Evolutionary conservation across 148 eudicot genomes (phyloP).

Genomic region (Simmondsia chinensis): DNA sequence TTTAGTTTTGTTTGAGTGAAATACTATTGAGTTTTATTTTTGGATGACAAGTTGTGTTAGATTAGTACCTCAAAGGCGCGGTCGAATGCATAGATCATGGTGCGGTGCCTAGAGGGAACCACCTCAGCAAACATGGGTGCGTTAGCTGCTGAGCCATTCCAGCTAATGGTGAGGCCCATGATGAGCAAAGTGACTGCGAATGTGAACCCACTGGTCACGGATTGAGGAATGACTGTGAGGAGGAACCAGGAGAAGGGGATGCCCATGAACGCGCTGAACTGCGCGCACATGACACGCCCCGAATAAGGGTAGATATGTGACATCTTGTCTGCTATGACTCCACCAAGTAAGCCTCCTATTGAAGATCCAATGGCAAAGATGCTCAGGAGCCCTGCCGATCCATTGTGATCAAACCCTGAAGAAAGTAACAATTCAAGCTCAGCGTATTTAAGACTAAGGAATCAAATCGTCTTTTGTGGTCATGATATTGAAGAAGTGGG

Average conservation of each 20-base stretch:
- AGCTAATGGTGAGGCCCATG: conserved; percentile 89
- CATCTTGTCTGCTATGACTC: conserved; percentile 63
- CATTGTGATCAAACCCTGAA: conserved; percentile 77
- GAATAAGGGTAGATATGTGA: conserved; percentile 51
- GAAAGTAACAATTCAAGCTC: too few relatives aligned
- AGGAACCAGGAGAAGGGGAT: conserved; percentile 85
- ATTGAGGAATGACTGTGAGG: conserved; percentile 58
- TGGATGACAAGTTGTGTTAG: too few relatives aligned
- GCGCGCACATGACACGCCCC: conserved; percentile 89
- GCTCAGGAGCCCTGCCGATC: conserved; percentile 67
- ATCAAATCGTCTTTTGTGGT: too few relatives aligned
- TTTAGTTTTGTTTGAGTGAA: too few relatives aligned
- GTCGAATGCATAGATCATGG: conserved; percentile 95
- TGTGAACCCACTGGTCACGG: conserved; percentile 39
- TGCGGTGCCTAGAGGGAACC: conserved; percentile 77
- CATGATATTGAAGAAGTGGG: too few relatives aligned
- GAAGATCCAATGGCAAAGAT: conserved; percentile 74
- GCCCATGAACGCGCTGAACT: conserved; percentile 89
- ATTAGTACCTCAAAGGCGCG: conserved; percentile 94
- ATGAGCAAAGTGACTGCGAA: conserved; percentile 57
- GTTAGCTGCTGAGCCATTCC: conserved; percentile 75
- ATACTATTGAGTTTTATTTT: too few relatives aligned
- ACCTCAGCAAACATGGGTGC: conserved; percentile 95
- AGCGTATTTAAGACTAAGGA: too few relatives aligned
- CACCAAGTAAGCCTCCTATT: conserved; percentile 71